Conservation (phyloP, 2,329 filamentous ascomycete species). For the Trichophyton schoenleinii region DNA sequence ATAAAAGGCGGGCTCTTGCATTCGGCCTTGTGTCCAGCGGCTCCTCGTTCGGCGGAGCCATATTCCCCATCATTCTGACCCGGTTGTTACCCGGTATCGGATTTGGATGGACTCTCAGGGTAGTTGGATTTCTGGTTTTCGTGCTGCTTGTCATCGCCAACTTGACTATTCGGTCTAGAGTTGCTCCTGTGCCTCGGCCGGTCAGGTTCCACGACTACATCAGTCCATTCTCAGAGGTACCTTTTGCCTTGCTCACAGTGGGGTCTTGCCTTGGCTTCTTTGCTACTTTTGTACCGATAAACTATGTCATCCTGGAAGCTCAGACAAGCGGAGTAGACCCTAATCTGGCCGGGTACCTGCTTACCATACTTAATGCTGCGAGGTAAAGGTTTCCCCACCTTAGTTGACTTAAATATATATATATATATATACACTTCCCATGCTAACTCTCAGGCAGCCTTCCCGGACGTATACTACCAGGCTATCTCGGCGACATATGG, state of each 20-base stretch:
- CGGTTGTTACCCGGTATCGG: constrained; percentile 42
- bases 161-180: constrained; percentile 40
- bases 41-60: constrained; percentile 45
- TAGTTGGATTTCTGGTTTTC: constrained; percentile 49
- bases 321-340: constrained; percentile 37
- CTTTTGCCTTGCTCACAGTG: constrained; percentile 33
- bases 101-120: constrained; percentile 47
- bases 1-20: constrained; percentile 39
- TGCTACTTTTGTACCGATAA: constrained; percentile 48
- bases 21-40: constrained; percentile 44
- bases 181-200: constrained; percentile 17
- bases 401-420: too few relatives aligned
- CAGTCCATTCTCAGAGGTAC: constrained; percentile 35
- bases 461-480: constrained; percentile 45
- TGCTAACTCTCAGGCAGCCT: constrained; percentile 22
- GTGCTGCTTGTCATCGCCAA: constrained; percentile 42
- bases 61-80: constrained; percentile 50
- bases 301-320: constrained; percentile 38
- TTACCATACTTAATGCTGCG: constrained; percentile 42
- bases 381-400: constrained; percentile 17
- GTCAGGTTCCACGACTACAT: constrained; percentile 7
- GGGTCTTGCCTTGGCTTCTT: constrained; percentile 45
- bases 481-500: constrained; percentile 42
- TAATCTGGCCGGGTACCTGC: constrained; percentile 39
- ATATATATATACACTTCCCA: neutral